Evolutionary conservation across 1,284 basidiomycete genomes (phyloP), one percentile per base, ranked within the genome.

Genomic region (Cryptococcus sp.): DNA sequence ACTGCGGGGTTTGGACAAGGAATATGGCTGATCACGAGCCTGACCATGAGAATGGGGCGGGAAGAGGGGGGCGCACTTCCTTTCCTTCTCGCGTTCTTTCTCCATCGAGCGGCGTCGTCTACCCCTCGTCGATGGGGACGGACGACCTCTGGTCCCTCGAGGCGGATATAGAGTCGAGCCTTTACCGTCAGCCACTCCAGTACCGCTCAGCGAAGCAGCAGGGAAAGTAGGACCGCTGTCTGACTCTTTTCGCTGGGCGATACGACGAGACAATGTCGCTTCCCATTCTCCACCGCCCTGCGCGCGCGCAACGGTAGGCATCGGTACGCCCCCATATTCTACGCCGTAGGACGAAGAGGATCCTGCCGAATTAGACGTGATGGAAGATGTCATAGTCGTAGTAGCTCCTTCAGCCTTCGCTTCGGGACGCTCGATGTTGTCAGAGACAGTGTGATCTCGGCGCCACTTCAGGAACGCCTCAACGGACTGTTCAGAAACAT

Each of bases 271-370:
- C 5, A 75, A 60, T 4, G 61, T 68, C 1, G 75, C 75, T 60
- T 77, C 73, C 75, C 75, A 77, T 46, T 77, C 73, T 5, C 71
- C 70, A 1, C 72, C 69, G 15, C 70, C 74, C 22, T 65, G 57
- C 0, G 68, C 67, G 17, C 68, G 49, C 0, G 72, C 72, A 3
- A 77, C 68, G 0, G 75, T 77, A 17, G 75, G 75, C 64, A 73
- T 69, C 4, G 63, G 61, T 4, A 52, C 53, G 29, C 29, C 29
- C 29, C 29, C 13, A 34, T 34, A 34, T 13, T 20, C 54, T 10
- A 57, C 54, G n/a, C 26, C 50, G 11, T 34, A 59, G 19, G 44
- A 44, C 7, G 57, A 56, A n/a, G 58, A 47, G 8, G 54, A 62
- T 46, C 50, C 63, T 26, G 64, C 57, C 17, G 67, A 67, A 5